These are phyloP conservation scores for Flammula alnicola DNA, from an alignment of 1,284 basidiomycete genomes.

Conservation along the genomic window DNA sequence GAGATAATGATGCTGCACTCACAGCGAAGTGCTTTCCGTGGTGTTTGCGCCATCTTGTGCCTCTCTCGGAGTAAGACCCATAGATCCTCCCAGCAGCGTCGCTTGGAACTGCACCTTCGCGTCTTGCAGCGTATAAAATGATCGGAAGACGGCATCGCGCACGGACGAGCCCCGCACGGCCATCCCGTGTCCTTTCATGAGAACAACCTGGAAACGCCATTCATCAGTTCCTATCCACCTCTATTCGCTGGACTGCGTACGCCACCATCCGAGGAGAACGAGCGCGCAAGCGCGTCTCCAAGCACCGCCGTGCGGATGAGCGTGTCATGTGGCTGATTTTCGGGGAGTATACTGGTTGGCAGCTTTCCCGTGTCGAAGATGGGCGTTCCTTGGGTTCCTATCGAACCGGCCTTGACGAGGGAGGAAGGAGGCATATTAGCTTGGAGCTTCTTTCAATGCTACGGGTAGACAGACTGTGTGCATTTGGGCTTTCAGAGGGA, in stretches of 20 bases:
- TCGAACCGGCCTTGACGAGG: slow-evolving; percentile 19
- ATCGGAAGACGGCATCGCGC: slow-evolving; percentile 23
- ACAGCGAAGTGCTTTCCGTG: slow-evolving; percentile 12
- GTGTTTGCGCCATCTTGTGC: slow-evolving; percentile 11
- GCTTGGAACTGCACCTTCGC: slow-evolving; percentile 23
- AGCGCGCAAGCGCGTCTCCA: slow-evolving; percentile 21
- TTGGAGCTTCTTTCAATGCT: too few species aligned
- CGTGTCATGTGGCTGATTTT: slow-evolving; percentile 21
- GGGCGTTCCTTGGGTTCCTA: slow-evolving; percentile 22
- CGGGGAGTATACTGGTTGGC: slow-evolving; percentile 19
- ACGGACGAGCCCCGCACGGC: slow-evolving; percentile 21
- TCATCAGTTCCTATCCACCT: neutral
- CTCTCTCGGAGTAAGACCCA: slow-evolving; percentile 10
- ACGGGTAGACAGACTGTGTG: slow-evolving; percentile 17
- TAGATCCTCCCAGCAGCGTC: slow-evolving; percentile 15
- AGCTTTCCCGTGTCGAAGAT: slow-evolving; percentile 22
- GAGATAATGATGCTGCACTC: neutral
- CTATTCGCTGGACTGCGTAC: slow-evolving; percentile 1
- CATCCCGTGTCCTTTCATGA: slow-evolving; percentile 26
- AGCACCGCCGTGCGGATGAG: slow-evolving; percentile 22
- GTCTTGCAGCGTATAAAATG: slow-evolving; percentile 22
- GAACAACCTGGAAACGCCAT: slow-evolving; percentile 14
- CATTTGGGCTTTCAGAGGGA: slow-evolving; percentile 25
- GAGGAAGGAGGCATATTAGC: too few species aligned
- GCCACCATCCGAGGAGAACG: slow-evolving; percentile 15